phyloP scores from a whole-genome alignment of 2,329 filamentous ascomycete species.

The Xylariaceae sp. region DNA sequence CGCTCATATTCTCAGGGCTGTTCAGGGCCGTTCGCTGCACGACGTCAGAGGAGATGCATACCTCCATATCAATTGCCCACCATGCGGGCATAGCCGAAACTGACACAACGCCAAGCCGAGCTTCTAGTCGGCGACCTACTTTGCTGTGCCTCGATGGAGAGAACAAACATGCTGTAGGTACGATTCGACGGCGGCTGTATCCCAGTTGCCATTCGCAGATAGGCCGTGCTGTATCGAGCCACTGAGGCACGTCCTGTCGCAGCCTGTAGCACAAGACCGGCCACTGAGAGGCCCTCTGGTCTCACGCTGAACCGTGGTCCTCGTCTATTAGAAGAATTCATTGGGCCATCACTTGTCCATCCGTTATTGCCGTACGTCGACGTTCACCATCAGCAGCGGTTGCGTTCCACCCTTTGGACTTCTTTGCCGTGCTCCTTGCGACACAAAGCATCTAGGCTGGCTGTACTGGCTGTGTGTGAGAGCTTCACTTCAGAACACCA shows the following conservation, averaged over 20 bases:
- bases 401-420: constrained; percentile 12
- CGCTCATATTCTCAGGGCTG: neutral
- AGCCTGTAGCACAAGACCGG: constrained; percentile 22
- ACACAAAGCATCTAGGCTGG: constrained; percentile 3
- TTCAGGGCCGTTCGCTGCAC: neutral
- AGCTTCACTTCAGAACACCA: constrained; percentile 3
- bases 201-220: constrained; percentile 10
- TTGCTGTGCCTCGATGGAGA: constrained; percentile 6
- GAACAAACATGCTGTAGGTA: constrained; percentile 8
- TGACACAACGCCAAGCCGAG: constrained; percentile 2
- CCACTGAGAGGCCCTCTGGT: constrained; percentile 13
- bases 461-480: neutral
- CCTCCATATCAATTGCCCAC: neutral
- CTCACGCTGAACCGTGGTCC: constrained; percentile 21
- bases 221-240: constrained; percentile 12
- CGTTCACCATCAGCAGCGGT: constrained; percentile 16
- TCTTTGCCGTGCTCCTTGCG: constrained; percentile 6
- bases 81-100: constrained; percentile 5
- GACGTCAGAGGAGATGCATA: neutral
- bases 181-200: constrained; percentile 2
- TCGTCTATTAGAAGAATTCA: constrained; percentile 27
- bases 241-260: constrained; percentile 13
- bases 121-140: constrained; percentile 8
- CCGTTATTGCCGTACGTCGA: constrained; percentile 17
- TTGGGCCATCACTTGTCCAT: constrained; percentile 20